These are phyloP conservation scores for Pseudozyma thailandica DNA, from an alignment of 1,284 basidiomycete genomes.

Conservation along the genomic window DNA sequence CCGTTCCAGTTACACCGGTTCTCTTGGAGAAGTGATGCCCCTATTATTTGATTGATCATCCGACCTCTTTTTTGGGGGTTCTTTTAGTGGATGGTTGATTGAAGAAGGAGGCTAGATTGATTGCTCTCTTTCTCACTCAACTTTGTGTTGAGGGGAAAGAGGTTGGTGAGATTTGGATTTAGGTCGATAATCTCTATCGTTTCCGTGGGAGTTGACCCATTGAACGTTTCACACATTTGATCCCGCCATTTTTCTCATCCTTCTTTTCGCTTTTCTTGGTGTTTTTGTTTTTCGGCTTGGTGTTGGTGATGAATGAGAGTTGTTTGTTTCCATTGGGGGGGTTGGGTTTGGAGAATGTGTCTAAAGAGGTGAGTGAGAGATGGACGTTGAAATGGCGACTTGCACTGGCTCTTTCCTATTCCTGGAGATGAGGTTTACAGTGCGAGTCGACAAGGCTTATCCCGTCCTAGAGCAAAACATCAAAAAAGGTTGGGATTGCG, in stretches of 20 bases:
- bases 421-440: neutral
- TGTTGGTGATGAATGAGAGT: neutral
- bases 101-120: constrained; percentile 60
- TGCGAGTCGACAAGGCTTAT: neutral
- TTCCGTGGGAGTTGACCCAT: constrained; percentile 39
- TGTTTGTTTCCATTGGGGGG: too few species aligned
- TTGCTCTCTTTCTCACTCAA: too few species aligned
- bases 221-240: constrained; percentile 41
- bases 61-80: too few species aligned
- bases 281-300: neutral
- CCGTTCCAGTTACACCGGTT: too few species aligned
- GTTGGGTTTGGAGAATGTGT: neutral
- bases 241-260: neutral
- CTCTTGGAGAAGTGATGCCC: constrained; percentile 28
- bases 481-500: neutral
- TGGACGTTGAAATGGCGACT: constrained; percentile 2
- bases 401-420: neutral
- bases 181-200: constrained; percentile 21
- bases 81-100: constrained; percentile 57
- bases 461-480: neutral
- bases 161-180: constrained; percentile 42
- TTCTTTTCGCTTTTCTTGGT: neutral
- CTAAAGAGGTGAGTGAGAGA: neutral
- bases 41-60: constrained; percentile 63
- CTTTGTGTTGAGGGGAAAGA: neutral